Percentiles rank a stretch among this genome's conserved stretches.
These are phyloP conservation scores for Paramecium primaurelia DNA, from an alignment of 73 alveolate species.

Conservation along the genomic window DNA sequence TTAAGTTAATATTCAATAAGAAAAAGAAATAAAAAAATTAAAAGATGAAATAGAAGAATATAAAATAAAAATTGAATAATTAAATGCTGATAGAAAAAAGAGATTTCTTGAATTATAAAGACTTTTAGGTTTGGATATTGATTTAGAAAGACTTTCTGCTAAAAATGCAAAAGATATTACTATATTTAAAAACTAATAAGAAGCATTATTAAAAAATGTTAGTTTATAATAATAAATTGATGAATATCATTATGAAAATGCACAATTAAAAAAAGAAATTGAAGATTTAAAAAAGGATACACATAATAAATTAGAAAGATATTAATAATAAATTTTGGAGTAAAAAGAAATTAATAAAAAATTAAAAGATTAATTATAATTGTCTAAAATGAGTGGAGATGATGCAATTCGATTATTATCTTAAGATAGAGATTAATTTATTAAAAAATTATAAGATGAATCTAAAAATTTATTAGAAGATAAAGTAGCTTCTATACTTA, in stretches of 20 bases:
- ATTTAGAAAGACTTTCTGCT: conserved; percentile 36
- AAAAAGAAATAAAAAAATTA: not conserved
- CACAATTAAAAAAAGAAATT: not conserved
- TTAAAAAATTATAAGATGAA: conserved; percentile 34
- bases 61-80: not conserved
- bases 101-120: conserved; percentile 13
- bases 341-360: not conserved
- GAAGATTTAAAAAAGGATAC: conserved; percentile 13
- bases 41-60: conserved; percentile 30
- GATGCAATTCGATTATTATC: conserved; percentile 13
- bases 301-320: not conserved
- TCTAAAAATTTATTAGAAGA: conserved; percentile 47
- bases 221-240: not conserved
- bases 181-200: not conserved
- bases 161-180: conserved; percentile 43
- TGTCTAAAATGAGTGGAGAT: conserved; percentile 44
- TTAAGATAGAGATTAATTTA: conserved; percentile 19
- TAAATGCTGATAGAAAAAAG: not conserved
- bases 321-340: not conserved
- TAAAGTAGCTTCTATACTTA: conserved; percentile 1
- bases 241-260: conserved; percentile 12
- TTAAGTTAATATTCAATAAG: not conserved
- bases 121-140: conserved; percentile 48
- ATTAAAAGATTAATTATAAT: conserved; percentile 7
- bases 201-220: not conserved